Evolutionary conservation across 345 rosid genomes (phyloP).

Genomic region (Citrus australasica): DNA sequence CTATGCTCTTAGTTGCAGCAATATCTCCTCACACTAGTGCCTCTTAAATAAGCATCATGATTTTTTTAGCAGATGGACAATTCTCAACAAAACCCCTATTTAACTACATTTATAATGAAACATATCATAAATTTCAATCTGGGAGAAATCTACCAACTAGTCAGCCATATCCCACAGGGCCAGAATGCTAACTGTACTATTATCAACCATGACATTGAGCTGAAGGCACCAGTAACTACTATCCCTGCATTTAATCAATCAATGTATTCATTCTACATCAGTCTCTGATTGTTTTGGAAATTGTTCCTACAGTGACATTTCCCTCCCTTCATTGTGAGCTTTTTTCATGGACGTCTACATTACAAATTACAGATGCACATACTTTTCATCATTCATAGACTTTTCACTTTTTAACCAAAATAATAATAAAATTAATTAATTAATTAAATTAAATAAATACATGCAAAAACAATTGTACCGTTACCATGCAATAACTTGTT

Average conservation of each 20-base stretch:
- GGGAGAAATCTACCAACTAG: neutral
- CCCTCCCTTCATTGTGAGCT: neutral
- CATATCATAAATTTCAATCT: neutral
- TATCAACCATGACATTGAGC: neutral
- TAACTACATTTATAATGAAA: neutral
- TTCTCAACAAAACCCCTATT: neutral
- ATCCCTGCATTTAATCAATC: neutral
- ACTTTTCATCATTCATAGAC: neutral
- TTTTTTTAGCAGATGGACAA: neutral
- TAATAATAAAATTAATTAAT: too few species aligned
- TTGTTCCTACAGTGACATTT: neutral
- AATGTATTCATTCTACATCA: neutral
- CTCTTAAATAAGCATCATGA: neutral
- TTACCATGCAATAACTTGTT: neutral
- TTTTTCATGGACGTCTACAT: neutral
- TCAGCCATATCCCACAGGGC: neutral
- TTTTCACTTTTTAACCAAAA: neutral
- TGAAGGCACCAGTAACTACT: neutral
- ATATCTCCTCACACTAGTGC: neutral
- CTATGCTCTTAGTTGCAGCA: neutral
- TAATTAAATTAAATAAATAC: neutral
- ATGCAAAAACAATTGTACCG: too few species aligned
- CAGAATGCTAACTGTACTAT: neutral
- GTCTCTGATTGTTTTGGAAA: neutral
- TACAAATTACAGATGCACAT: neutral